Percentiles rank a stretch among this genome's conserved stretches.
phyloP scores from a whole-genome alignment of 441 rosid species.

The Pelargonium australe region DNA sequence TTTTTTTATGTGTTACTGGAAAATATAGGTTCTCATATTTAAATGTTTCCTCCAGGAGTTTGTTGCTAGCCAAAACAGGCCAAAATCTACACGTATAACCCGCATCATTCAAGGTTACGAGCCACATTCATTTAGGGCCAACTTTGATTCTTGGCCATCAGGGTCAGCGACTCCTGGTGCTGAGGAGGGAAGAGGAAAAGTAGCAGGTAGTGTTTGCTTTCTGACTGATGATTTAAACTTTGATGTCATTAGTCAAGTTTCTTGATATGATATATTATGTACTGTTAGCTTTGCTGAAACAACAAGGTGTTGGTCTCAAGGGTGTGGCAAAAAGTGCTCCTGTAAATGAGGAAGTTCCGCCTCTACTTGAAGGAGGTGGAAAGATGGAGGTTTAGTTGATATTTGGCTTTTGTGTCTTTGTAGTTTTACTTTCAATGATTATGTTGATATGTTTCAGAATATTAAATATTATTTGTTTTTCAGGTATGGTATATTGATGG shows the following conservation, averaged over 20 bases:
- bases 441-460: slow-evolving; percentile 6
- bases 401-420: slow-evolving; percentile 18
- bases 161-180: slow-evolving; percentile 69
- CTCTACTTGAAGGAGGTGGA: slow-evolving; percentile 96
- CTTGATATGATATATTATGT: slow-evolving; percentile 24
- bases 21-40: slow-evolving; percentile 27
- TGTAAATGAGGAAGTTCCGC: slow-evolving; percentile 83
- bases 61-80: slow-evolving; percentile 66
- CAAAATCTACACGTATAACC: slow-evolving; percentile 76
- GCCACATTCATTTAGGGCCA: slow-evolving; percentile 80
- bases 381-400: slow-evolving; percentile 75
- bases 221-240: slow-evolving; percentile 17
- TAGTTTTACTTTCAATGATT: slow-evolving; percentile 14
- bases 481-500: slow-evolving; percentile 93
- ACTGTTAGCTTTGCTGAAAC: slow-evolving; percentile 84
- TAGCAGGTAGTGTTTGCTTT: slow-evolving; percentile 56
- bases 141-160: slow-evolving; percentile 94
- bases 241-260: slow-evolving; percentile 14
- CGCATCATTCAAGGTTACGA: slow-evolving; percentile 94
- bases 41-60: slow-evolving; percentile 55
- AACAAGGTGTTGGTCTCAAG: slow-evolving; percentile 92
- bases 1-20: slow-evolving; percentile 20
- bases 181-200: slow-evolving; percentile 99
- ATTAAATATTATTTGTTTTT: slow-evolving; percentile 18
- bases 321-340: slow-evolving; percentile 70